Base-by-base conservation (phyloP, 345 rosid species). In the Arabidopsis arenosa region DNA sequence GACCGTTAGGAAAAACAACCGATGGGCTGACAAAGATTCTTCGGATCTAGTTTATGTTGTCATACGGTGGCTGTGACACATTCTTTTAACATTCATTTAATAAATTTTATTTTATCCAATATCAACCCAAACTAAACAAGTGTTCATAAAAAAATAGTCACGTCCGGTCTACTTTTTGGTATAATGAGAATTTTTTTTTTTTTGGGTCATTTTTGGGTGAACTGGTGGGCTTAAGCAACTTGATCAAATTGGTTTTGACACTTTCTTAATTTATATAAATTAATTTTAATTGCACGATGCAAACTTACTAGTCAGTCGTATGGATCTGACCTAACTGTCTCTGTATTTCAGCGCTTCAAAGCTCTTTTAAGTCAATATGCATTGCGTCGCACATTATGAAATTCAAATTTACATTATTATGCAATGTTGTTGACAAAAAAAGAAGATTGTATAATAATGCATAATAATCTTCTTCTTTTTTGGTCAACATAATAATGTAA, bases 291-390 rank as follows among this genome's bases (percentile, higher is more conserved):
- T 63, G 18, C 6, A 53, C 33, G 49, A 63, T 13, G 49, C 28
- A 57, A 48, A 63, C 53, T 72, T 8, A 40, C 21, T 52, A 47
- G 61, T 72, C 40, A 47, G 61, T 72, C 40, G 61, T 18, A 64
- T 64, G 72, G 57, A 74, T 74, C 77, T 74, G 77, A 65, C 77
- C 77, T 74, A 75, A 75, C 73, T 73, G 45, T 39, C 44, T 63
- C 12, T 61, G 75, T 61, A 18, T 62, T 72, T 72, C 76, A 63
- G 44, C 53, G 35, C 53, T 73, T 63, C 41, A n/a, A 73, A 63
- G 37, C 53, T 63, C 72, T 74, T 28, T 65, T 47, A 58, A 77
- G 75, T 70, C 80, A 70, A 70, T 63, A 70, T 13, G 51, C 71
- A 45, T 49, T 75, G 63, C 54, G 66, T 76, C 52, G 48, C 55